Evolutionary conservation across 176 grass and related monocot genomes (phyloP), one percentile per base, ranked within the genome.

Genomic region (Aegilops sharonensis): DNA sequence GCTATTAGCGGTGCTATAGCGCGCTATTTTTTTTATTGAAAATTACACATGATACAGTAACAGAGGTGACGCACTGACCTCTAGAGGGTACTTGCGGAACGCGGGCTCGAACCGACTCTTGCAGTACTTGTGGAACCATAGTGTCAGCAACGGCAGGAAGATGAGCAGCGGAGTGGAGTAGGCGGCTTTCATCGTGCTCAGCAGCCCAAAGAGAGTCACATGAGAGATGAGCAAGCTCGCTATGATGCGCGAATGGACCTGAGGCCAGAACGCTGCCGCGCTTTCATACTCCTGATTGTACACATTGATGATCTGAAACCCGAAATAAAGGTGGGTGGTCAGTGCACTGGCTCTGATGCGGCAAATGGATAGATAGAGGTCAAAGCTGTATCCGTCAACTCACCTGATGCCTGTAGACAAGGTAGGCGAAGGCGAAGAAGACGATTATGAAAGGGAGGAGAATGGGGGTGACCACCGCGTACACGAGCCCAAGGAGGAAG

Each of bases 211-310:
- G 6, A 98, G 90, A 79, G 87, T 89, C 6, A 95, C 18, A 73
- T 95, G 97, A 23, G 93, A 92, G 83, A 98, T 95, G 77, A 98
- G 43, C 64, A 98, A 85, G 87, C 97, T 95, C 11, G 90, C 89
- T 47, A 98, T 92, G 89, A 98, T 98, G 18, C 94, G 92, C 2
- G 93, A 87, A 68, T 98, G 93, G 36, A 98, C 92, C 74, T 91
- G 92, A 62, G 97, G 97, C 97, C 97, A 98, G 42, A 98, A 98
- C 30, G 93, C 85, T 42, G 89, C 97, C 12, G 90, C 92, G 21
- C 97, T 98, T 84, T 98, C 97, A 2, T 98, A 98, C 40, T 95
- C 97, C 90, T 98, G 97, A 43, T 95, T 98, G 20, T 98, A 98
- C 47, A 98, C 97, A 79, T 98, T 98, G 59, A 94, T 95, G 60